These are phyloP conservation scores for Castanea mollissima DNA, from an alignment of 306 rosid genomes.

Conservation along the genomic window DNA sequence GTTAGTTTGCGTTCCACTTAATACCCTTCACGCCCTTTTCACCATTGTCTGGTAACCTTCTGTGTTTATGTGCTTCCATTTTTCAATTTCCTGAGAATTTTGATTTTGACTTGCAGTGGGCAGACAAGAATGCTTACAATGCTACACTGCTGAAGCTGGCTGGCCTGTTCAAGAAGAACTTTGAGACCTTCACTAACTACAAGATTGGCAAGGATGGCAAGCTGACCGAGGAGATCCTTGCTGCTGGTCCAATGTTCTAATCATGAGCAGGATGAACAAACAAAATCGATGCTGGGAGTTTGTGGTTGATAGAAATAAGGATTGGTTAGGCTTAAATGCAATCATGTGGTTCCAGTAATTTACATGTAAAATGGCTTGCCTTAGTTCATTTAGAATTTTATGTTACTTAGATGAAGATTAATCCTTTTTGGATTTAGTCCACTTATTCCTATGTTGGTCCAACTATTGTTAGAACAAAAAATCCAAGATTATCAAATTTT, in stretches of 20 bases:
- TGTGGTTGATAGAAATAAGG: background rate
- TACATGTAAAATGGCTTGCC: background rate
- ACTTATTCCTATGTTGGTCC: too few species aligned
- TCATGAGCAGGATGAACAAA: background rate
- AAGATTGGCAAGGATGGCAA: constrained; percentile 58
- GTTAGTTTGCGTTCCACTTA: constrained; percentile 39
- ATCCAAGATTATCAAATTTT: background rate
- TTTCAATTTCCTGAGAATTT: background rate
- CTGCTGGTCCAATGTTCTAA: constrained; percentile 76
- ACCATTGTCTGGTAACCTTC: background rate
- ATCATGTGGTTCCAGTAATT: background rate
- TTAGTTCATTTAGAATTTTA: background rate
- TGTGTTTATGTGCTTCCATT: background rate
- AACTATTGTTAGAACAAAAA: background rate
- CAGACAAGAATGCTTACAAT: constrained; percentile 55
- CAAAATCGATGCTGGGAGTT: background rate
- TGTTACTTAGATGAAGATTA: background rate
- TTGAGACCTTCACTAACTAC: constrained; percentile 61
- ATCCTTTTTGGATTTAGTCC: background rate
- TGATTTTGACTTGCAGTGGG: constrained; percentile 54
- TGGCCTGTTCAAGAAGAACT: constrained; percentile 68
- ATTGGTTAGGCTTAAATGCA: background rate
- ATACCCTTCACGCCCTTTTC: background rate
- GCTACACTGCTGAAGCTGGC: constrained; percentile 63
- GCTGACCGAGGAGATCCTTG: constrained; percentile 71